These are phyloP conservation scores for Lasiosphaeriaceae sp. DNA, from an alignment of 495 filamentous ascomycete species.

Conservation along the genomic window DNA sequence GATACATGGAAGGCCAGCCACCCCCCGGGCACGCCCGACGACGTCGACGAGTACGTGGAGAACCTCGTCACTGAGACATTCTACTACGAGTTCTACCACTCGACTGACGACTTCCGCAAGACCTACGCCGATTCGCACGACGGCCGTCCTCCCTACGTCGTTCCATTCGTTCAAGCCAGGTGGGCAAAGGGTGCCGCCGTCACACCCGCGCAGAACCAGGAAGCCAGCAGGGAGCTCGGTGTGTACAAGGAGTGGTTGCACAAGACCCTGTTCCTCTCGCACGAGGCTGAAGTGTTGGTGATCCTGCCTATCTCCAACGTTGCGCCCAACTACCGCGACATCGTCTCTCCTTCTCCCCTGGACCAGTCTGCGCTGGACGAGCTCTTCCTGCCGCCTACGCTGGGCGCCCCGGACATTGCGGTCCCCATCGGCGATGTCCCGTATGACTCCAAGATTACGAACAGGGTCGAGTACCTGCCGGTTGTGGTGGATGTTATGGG, in stretches of 20 bases:
- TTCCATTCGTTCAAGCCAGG: neutral
- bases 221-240: neutral
- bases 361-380: slow-evolving; percentile 1
- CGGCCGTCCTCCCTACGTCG: neutral
- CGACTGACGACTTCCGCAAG: neutral
- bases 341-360: neutral
- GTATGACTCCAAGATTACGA: neutral
- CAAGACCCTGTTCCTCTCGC: neutral
- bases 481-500: neutral
- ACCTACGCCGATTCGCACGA: neutral
- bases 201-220: neutral
- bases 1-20: neutral
- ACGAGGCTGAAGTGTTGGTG: neutral
- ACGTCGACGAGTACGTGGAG: neutral
- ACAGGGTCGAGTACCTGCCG: neutral
- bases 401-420: slow-evolving; percentile 2
- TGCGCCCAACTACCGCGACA: neutral
- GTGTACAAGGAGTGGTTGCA: slow-evolving; percentile 1
- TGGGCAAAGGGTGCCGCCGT: neutral
- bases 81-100: slow-evolving; percentile 3
- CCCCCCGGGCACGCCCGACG: neutral
- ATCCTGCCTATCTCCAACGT: neutral
- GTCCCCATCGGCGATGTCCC: slow-evolving; percentile 4
- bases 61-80: neutral
- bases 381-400: slow-evolving; percentile 4